Evolutionary conservation across 768 basidiomycete genomes (phyloP), one percentile per base, ranked within the genome.

Genomic region (Flagelloscypha sp.): DNA sequence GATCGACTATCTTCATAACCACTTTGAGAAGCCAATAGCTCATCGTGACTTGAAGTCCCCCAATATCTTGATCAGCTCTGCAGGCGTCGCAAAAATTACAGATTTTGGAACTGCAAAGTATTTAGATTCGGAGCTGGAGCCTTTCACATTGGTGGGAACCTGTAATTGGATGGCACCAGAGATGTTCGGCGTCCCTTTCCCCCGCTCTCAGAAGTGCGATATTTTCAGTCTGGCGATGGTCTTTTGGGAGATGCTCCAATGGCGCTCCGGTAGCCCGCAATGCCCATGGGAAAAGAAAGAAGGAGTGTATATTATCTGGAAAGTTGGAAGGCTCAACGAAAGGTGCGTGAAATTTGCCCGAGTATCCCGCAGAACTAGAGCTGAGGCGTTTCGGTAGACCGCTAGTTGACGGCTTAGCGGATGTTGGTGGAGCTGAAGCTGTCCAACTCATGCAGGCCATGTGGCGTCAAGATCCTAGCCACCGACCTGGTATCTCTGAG

Each of bases 131-230:
- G n/a, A n/a, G n/a, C n/a, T n/a, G n/a, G n/a, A n/a, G n/a, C n/a
- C n/a, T n/a, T n/a, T n/a, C n/a, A 98, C 95, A 7, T 62, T 98
- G 34, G 95, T 99, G n/a, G 95, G 95, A 12, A 99, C 95, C 3
- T 93, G 98, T 52, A 98, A 98, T 55, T 99, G 94, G 92, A 95
- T 98, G 60, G 94, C 95, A 13, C 95, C 94, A 3, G 95, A 99
- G 56, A 70, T 99, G 24, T 98, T 95, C 95, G 80, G 85, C 47
- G 79, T 95, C 2, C 84, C 90, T 56, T 95, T 94, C n/a, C 84
- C 93, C 57, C 98, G 98, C 60, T 95, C 95, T 54, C 85, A 94
- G 53, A 97, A 98, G 59, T 94, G 93, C 13, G 95, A 99, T 58
- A 92, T 95, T 21, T 99, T 95, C 58, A 90, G 88, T 2, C 88